phyloP scores from a whole-genome alignment of 306 rosid genomes.

The Parietaria judaica region DNA sequence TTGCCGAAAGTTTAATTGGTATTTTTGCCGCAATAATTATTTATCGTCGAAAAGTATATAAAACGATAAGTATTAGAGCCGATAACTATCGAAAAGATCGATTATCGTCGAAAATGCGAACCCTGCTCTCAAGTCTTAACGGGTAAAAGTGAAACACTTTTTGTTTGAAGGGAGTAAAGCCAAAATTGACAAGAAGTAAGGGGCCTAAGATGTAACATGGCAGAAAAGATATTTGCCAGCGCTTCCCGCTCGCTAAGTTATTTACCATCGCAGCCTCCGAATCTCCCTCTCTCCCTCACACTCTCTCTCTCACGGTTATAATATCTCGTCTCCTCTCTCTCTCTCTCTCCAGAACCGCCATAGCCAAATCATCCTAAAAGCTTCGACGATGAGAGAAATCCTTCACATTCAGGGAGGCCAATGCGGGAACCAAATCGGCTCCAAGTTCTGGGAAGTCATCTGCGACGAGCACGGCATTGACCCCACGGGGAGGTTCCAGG shows the following conservation, averaged over 20 bases:
- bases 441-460: constrained; percentile 93
- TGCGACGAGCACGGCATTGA: constrained; percentile 92
- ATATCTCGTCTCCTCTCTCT: not conserved
- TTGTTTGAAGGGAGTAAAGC: too few relatives aligned
- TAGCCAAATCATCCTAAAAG: not conserved
- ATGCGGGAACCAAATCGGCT: constrained; percentile 94
- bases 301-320: not conserved
- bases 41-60: too few relatives aligned
- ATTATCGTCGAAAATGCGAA: too few relatives aligned
- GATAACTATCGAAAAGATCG: too few relatives aligned
- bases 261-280: constrained; percentile 54
- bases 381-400: constrained; percentile 60
- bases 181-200: too few relatives aligned
- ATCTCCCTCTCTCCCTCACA: constrained; percentile 7
- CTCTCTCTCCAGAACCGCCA: constrained; percentile 3
- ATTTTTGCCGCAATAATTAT: too few relatives aligned
- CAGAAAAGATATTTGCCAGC: not conserved
- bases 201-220: not conserved
- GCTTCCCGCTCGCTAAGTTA: constrained; percentile 39
- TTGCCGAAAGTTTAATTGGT: too few relatives aligned
- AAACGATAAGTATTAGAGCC: too few relatives aligned
- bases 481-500: constrained; percentile 57
- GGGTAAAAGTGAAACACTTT: too few relatives aligned
- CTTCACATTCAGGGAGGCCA: constrained; percentile 89
- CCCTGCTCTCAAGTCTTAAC: too few relatives aligned